Evolutionary conservation across 1,284 basidiomycete genomes (phyloP).

Genomic region (Salmacisia buchloeana): DNA sequence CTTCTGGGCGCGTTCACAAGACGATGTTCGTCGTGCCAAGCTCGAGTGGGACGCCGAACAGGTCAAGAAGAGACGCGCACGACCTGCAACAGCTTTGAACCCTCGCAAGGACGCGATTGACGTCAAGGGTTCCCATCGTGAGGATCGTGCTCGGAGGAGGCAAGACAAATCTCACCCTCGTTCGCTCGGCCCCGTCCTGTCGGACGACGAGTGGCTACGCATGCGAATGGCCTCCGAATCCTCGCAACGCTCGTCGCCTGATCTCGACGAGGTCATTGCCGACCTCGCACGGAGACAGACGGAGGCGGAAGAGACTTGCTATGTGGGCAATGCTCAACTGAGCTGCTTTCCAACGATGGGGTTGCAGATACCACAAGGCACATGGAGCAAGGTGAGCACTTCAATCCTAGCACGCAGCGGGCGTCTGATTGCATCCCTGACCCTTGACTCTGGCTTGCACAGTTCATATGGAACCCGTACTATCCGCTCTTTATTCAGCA

Average conservation of each 20-base stretch:
- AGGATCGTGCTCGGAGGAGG: too few relatives aligned
- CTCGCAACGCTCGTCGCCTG: too few relatives aligned
- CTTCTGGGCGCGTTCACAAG: constrained; percentile 25
- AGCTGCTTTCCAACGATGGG: constrained; percentile 37
- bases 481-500: constrained; percentile 34
- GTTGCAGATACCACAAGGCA: constrained; percentile 26
- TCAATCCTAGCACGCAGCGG: not conserved
- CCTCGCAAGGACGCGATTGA: not conserved
- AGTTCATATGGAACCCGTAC: constrained; percentile 43
- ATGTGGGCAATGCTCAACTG: constrained; percentile 35
- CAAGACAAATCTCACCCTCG: too few relatives aligned
- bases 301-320: constrained; percentile 27
- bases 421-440: not conserved
- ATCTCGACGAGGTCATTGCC: not conserved
- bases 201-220: too few relatives aligned
- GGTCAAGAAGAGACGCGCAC: not conserved
- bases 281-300: constrained; percentile 24
- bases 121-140: too few relatives aligned
- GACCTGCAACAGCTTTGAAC: not conserved
- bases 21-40: constrained; percentile 23
- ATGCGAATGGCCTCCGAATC: too few relatives aligned
- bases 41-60: constrained; percentile 12
- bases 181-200: too few relatives aligned
- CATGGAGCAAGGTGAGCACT: constrained; percentile 27
- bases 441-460: not conserved